A percentile compares a stretch with the other conserved stretches of the same genome.
Conservation (phyloP, 352 stramenopile species). For the Detonula confervacea region DNA sequence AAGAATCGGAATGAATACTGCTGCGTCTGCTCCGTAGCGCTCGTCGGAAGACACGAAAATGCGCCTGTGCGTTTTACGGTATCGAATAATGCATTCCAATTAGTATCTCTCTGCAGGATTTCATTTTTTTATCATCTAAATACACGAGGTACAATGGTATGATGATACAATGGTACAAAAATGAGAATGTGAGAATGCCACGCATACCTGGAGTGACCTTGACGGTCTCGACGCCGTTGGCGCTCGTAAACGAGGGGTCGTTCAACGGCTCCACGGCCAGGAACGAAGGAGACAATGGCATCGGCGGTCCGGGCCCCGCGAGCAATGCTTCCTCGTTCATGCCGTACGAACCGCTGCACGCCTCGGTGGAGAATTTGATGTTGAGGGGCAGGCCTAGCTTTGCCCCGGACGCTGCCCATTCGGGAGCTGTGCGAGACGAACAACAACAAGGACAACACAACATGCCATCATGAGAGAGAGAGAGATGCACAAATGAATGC, state of each 20-base stretch:
- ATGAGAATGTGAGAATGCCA: constrained; percentile 27
- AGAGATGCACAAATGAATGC: no score
- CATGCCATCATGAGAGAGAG: no score
- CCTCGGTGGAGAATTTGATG: constrained; percentile 41
- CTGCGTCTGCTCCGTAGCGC: no score
- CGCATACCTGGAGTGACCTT: constrained; percentile 39
- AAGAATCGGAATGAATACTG: constrained; percentile 58
- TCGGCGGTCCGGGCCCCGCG: not conserved
- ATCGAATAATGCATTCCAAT: no score
- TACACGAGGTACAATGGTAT: no score
- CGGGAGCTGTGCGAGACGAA: constrained; percentile 16
- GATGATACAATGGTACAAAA: no score
- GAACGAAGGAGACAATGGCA: not conserved
- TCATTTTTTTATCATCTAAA: no score
- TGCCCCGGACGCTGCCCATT: constrained; percentile 55
- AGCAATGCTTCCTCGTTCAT: constrained; percentile 52
- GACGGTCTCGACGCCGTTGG: constrained; percentile 33
- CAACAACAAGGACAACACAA: no score
- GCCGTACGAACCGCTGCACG: constrained; percentile 12
- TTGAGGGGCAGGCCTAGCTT: constrained; percentile 47
- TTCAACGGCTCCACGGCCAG: constrained; percentile 39
- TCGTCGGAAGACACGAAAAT: no score
- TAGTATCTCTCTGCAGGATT: no score
- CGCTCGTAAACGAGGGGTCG: constrained; percentile 36
- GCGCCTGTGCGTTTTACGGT: no score